Evolutionary conservation across 352 stramenopile genomes (phyloP).

Genomic region (Globisporangium okanoganense): DNA sequence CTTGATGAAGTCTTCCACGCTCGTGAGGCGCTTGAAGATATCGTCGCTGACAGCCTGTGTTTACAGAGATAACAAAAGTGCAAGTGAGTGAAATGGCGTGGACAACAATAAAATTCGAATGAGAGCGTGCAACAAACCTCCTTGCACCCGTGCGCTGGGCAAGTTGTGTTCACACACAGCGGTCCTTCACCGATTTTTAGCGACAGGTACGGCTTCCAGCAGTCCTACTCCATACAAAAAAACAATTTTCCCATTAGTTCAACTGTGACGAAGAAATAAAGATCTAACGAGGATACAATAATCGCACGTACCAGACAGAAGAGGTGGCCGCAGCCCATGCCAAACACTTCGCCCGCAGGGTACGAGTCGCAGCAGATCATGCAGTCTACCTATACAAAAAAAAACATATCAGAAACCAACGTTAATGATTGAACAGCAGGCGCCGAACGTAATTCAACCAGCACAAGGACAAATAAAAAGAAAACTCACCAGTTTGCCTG

Average conservation of each 20-base stretch:
- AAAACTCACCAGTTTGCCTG: slow-evolving; percentile 34
- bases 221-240: slow-evolving; percentile 37
- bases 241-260: not conserved
- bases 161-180: slow-evolving; percentile 92
- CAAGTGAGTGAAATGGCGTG: not conserved
- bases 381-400: slow-evolving; percentile 53
- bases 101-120: not conserved
- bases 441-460: not conserved
- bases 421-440: not conserved
- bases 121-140: slow-evolving; percentile 49
- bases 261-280: not conserved
- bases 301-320: slow-evolving; percentile 90
- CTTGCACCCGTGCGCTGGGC: slow-evolving; percentile 93
- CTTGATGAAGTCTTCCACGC: slow-evolving; percentile 68
- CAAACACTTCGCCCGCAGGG: slow-evolving; percentile 61
- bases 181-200: slow-evolving; percentile 91
- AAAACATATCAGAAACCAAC: not conserved
- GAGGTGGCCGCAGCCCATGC: slow-evolving; percentile 95
- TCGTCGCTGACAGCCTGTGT: slow-evolving; percentile 54
- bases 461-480: not conserved
- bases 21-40: slow-evolving; percentile 70
- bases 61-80: not conserved
- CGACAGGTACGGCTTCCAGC: slow-evolving; percentile 83
- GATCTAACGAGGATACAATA: no score
- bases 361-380: slow-evolving; percentile 96